These are phyloP conservation scores for Fusarium lateritium DNA, from an alignment of 2,329 filamentous ascomycete genomes.

Conservation along the genomic window DNA sequence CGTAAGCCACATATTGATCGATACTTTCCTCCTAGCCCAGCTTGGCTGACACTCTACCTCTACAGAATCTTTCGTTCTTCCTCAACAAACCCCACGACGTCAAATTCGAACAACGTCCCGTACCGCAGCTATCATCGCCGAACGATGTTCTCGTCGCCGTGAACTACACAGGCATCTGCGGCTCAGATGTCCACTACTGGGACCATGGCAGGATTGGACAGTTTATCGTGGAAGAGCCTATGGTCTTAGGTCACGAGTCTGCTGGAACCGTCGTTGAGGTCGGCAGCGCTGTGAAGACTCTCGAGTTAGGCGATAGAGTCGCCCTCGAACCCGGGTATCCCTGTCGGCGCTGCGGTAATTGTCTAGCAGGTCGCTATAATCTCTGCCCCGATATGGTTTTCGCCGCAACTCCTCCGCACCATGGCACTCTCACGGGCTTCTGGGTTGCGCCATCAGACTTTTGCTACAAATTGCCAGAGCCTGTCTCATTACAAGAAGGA, in stretches of 20 bases:
- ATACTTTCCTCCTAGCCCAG: neutral
- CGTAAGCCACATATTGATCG: neutral
- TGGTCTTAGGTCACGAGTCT: conserved; percentile 72
- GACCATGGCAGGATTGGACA: conserved; percentile 87
- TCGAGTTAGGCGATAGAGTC: conserved; percentile 83
- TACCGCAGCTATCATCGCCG: conserved; percentile 74
- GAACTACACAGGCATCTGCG: conserved; percentile 90
- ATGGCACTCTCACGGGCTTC: conserved; percentile 91
- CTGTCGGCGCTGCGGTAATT: conserved; percentile 83
- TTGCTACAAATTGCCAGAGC: conserved; percentile 88
- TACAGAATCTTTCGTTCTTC: conserved; percentile 85
- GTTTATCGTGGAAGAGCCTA: conserved; percentile 84
- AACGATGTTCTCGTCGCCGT: conserved; percentile 86
- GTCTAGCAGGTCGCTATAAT: conserved; percentile 88
- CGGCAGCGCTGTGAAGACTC: conserved; percentile 72
- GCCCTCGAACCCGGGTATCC: conserved; percentile 91
- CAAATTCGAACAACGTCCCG: conserved; percentile 79
- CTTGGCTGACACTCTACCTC: neutral
- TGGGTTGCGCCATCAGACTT: conserved; percentile 88
- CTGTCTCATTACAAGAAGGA: conserved; percentile 85
- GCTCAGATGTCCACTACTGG: conserved; percentile 91
- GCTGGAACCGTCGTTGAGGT: conserved; percentile 72
- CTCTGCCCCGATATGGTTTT: conserved; percentile 90
- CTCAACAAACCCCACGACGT: conserved; percentile 82
- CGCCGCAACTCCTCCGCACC: conserved; percentile 89